These are phyloP conservation scores for Globisporangium alternatum DNA, from an alignment of 352 stramenopile genomes.

Conservation along the genomic window DNA sequence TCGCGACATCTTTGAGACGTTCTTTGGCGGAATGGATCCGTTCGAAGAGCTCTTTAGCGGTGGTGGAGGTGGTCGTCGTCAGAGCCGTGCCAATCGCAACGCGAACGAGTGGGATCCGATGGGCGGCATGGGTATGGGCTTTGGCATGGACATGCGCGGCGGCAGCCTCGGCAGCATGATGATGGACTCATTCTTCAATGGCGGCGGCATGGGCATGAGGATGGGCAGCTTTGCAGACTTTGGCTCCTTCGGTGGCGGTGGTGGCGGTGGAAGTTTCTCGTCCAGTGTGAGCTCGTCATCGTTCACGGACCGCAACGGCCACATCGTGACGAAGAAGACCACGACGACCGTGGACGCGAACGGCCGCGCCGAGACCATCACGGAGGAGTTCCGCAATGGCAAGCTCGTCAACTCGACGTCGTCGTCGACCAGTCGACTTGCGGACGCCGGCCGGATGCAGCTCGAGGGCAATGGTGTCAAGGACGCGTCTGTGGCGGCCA, in stretches of 20 bases:
- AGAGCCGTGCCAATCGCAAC: background rate
- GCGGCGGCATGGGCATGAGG: conserved; percentile 10
- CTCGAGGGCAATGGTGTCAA: conserved; percentile 4
- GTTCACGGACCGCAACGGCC: conserved; percentile 64
- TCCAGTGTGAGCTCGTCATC: conserved; percentile 63
- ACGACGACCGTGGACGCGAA: conserved; percentile 53
- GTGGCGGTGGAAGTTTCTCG: conserved; percentile 26
- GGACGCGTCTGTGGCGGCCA: background rate
- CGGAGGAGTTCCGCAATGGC: conserved; percentile 73
- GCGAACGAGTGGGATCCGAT: conserved; percentile 7
- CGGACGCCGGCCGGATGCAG: conserved; percentile 54
- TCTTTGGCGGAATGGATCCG: conserved; percentile 56
- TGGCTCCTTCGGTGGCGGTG: conserved; percentile 23
- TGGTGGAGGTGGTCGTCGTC: conserved; percentile 13
- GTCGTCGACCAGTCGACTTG: conserved; percentile 39
- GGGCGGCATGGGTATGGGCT: conserved; percentile 22
- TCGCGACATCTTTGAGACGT: conserved; percentile 69
- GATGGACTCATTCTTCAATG: conserved; percentile 50
- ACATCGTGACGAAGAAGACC: conserved; percentile 75
- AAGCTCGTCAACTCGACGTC: conserved; percentile 56
- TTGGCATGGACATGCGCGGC: conserved; percentile 33
- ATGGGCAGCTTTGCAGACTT: conserved; percentile 4
- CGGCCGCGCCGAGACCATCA: conserved; percentile 53
- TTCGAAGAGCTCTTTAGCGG: conserved; percentile 56
- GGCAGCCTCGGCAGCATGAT: conserved; percentile 30